phyloP scores from a whole-genome alignment of 345 rosid species.

The Abelmoschus esculentus region DNA sequence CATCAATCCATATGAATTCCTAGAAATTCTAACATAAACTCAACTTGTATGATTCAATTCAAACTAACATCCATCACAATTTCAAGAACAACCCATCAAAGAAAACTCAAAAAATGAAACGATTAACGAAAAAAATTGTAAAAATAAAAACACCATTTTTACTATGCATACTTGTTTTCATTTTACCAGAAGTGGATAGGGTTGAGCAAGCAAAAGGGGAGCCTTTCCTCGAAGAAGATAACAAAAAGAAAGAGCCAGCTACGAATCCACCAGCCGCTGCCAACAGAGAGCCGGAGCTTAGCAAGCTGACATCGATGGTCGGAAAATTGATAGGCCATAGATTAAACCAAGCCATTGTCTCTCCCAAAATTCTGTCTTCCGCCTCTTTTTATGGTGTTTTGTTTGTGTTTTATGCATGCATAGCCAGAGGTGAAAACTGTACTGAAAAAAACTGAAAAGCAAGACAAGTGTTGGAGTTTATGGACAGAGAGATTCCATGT shows the following conservation, averaged over 20 bases:
- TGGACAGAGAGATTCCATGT: not conserved
- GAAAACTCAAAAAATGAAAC: not conserved
- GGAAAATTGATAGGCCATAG: conserved; percentile 32
- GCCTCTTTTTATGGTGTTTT: not conserved
- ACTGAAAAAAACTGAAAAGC: not conserved
- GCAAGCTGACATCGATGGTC: conserved; percentile 18
- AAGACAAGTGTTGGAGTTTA: not conserved
- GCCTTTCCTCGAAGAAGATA: conserved; percentile 23
- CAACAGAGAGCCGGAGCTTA: conserved; percentile 19
- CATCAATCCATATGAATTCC: not conserved
- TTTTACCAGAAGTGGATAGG: conserved; percentile 29
- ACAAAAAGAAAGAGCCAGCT: conserved; percentile 24
- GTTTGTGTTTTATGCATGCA: not conserved
- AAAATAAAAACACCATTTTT: not conserved
- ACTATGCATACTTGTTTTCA: not conserved
- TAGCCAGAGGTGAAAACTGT: not conserved
- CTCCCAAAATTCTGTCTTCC: not conserved
- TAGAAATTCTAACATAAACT: not conserved
- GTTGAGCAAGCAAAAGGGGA: conserved; percentile 42
- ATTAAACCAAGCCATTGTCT: conserved; percentile 37
- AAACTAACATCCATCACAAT: not conserved
- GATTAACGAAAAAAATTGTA: not conserved
- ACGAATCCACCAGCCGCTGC: conserved; percentile 27
- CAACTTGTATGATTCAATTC: not conserved
- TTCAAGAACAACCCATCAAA: not conserved